These are phyloP conservation scores for Aspergillus hancockii DNA, from an alignment of 495 filamentous ascomycete genomes.

Conservation along the genomic window DNA sequence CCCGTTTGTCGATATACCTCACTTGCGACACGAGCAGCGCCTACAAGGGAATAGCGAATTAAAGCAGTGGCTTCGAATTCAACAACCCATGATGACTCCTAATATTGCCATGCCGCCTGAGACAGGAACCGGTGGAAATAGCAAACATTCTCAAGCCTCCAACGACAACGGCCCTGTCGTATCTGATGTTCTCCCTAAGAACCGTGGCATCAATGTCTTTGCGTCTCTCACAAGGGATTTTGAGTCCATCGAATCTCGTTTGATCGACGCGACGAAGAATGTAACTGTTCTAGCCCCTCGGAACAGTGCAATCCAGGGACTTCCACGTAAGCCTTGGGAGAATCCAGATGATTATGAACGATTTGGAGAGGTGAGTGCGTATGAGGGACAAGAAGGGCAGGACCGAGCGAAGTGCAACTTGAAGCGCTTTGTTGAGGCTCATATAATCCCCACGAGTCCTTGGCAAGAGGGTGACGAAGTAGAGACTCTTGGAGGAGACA, in stretches of 20 bases:
- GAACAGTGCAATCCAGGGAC: constrained; percentile 74
- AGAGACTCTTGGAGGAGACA: constrained; percentile 67
- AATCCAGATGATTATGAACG: constrained; percentile 75
- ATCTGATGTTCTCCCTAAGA: constrained; percentile 82
- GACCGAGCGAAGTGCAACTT: constrained; percentile 80
- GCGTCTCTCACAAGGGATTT: constrained; percentile 83
- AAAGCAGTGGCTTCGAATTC: constrained; percentile 27
- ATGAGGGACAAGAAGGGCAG: constrained; percentile 75
- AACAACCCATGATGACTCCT: constrained; percentile 37
- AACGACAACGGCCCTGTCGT: constrained; percentile 53
- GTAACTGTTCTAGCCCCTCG: constrained; percentile 88
- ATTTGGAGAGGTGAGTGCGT: constrained; percentile 70
- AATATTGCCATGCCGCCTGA: constrained; percentile 42
- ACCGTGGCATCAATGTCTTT: constrained; percentile 83
- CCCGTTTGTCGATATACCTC: constrained; percentile 14
- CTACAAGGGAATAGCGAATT: constrained; percentile 11
- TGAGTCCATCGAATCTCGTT: constrained; percentile 64
- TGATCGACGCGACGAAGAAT: constrained; percentile 69
- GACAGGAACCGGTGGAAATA: constrained; percentile 25
- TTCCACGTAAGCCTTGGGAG: constrained; percentile 95
- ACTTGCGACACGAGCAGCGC: constrained; percentile 15
- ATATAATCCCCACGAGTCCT: constrained; percentile 74
- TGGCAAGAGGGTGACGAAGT: constrained; percentile 78
- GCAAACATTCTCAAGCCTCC: constrained; percentile 15
- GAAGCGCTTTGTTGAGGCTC: constrained; percentile 81